Evolutionary conservation across 1,139 yeast genomes (phyloP), one percentile per base, ranked within the genome.

Genomic region (Oligophagozyma castellii): DNA sequence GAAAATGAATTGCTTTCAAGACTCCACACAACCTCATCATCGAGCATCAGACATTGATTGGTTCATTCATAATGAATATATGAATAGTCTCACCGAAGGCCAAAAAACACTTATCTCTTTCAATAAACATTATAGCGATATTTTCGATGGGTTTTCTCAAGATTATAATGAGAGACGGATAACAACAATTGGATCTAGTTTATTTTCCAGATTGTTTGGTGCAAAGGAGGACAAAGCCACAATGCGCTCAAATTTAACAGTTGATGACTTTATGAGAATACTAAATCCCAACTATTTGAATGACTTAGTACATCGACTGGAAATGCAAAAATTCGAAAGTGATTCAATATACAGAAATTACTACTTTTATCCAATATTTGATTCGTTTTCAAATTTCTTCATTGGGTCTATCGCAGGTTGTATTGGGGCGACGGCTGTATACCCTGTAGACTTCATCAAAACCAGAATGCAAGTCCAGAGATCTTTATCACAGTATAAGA

Each of bases 391-490:
- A 58, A 84, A 93, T 36, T 89, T 89, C 56, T 62, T 80, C 28
- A 63, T 89, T 37, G 98, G 98, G 16, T 84, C 95, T 3, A 66
- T 86, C 31, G 96, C 98, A 20, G 98, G 98, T 36, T 93, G 95
- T 49, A 75, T 89, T 56, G 98, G 98, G 42, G 96, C 98, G 15
- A 81, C 95, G 6, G 84, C 79, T n/a, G 98, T 89, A 26, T 89
- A 89, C 53, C 98, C 98, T 25, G 89, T 89, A 44, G 98, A 89
- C 59, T 66, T 89, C 54, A 89, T 89, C 41, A 89, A 89, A 61
- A 89, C 98, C 3, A 72, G 96, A 55, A 83, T 89, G 94, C 98
- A 89, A 59, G 93, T 93, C 39, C 96, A 89, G 60, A 72, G 84
- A 43, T 69, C 73, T 37, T 56, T 61, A 13, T 63, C 76, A 23